A percentile compares a stretch with the other conserved stretches of the same genome.
Evolutionary conservation across 176 grass and related monocot genomes (phyloP).

Genomic region (Tillandsia fasciculata): DNA sequence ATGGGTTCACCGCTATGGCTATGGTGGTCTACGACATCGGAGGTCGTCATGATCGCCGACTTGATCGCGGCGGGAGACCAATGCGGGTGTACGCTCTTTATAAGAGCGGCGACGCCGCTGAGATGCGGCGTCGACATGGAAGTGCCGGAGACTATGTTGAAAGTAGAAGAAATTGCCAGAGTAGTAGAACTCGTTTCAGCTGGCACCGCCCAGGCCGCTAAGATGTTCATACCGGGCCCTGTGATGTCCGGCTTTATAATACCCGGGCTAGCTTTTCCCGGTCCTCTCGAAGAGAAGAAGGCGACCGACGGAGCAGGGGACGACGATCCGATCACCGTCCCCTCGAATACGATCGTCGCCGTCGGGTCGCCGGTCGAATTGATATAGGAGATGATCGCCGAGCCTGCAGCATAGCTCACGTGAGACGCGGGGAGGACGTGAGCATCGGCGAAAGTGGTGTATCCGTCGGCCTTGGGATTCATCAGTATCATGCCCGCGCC

Average conservation of each 20-base stretch:
- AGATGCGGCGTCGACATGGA: slow-evolving; percentile 88
- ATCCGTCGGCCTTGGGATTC: slow-evolving; percentile 36
- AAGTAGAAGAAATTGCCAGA: slow-evolving; percentile 29
- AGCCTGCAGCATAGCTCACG: slow-evolving; percentile 41
- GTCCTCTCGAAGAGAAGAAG: slow-evolving; percentile 76
- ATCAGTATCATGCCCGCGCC: slow-evolving; percentile 53
- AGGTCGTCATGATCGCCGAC: slow-evolving; percentile 89
- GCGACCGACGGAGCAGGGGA: slow-evolving; percentile 44
- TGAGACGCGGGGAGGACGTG: slow-evolving; percentile 57
- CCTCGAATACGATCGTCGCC: slow-evolving; percentile 52
- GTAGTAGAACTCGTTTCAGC: slow-evolving; percentile 34
- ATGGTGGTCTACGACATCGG: slow-evolving; percentile 32
- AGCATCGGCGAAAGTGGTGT: slow-evolving; percentile 45
- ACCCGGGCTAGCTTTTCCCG: slow-evolving; percentile 42
- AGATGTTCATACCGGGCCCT: slow-evolving; percentile 79
- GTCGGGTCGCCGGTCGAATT: slow-evolving; percentile 44
- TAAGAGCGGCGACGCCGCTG: slow-evolving; percentile 56
- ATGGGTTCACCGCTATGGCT: slow-evolving; percentile 38
- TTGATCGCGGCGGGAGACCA: slow-evolving; percentile 81
- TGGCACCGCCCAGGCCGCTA: slow-evolving; percentile 55
- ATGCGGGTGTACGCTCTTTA: slow-evolving; percentile 56
- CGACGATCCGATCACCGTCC: slow-evolving; percentile 44
- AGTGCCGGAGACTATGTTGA: slow-evolving; percentile 70
- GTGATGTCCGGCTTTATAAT: slow-evolving; percentile 85
- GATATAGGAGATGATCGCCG: slow-evolving; percentile 37